These are phyloP conservation scores for Chaetomium cochliodes DNA, from an alignment of 495 filamentous ascomycete species.

Conservation along the genomic window DNA sequence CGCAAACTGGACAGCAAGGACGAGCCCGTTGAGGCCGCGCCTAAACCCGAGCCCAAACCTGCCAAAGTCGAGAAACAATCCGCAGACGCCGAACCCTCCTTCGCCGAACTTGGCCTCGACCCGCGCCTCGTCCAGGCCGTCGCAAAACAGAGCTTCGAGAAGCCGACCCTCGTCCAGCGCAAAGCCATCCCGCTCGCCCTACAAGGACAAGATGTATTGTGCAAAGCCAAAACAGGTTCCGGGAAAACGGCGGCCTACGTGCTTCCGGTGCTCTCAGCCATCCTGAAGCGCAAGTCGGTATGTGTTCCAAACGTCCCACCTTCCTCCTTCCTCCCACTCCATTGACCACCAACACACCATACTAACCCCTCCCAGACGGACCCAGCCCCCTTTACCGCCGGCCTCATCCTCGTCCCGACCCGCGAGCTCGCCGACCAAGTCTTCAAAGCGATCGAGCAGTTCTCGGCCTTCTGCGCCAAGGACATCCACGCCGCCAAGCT, in stretches of 20 bases:
- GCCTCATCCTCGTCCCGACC: conserved; percentile 88
- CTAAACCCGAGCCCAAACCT: conserved; percentile 14
- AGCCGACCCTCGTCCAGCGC: conserved; percentile 81
- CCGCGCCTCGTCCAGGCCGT: conserved; percentile 81
- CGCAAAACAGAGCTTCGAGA: conserved; percentile 75
- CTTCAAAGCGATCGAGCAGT: conserved; percentile 64
- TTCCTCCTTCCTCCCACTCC: not conserved
- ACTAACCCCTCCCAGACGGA: conserved; percentile 32
- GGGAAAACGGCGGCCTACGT: conserved; percentile 98
- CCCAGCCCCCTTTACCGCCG: conserved; percentile 48
- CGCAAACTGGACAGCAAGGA: conserved; percentile 55
- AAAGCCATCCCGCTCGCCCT: conserved; percentile 86
- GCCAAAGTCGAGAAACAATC: conserved; percentile 16
- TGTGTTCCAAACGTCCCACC: conserved; percentile 22
- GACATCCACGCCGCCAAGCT: conserved; percentile 78
- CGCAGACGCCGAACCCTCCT: conserved; percentile 38
- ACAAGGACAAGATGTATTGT: conserved; percentile 87
- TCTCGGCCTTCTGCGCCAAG: conserved; percentile 80
- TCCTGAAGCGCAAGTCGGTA: conserved; percentile 74
- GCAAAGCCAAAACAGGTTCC: conserved; percentile 87
- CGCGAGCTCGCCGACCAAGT: conserved; percentile 92
- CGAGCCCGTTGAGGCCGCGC: conserved; percentile 37
- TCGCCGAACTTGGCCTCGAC: conserved; percentile 69
- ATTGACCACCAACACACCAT: not conserved
- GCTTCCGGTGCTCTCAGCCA: conserved; percentile 79